Conservation (phyloP, 176 grass and related monocot genomes). For the Zoysia pacifica region DNA sequence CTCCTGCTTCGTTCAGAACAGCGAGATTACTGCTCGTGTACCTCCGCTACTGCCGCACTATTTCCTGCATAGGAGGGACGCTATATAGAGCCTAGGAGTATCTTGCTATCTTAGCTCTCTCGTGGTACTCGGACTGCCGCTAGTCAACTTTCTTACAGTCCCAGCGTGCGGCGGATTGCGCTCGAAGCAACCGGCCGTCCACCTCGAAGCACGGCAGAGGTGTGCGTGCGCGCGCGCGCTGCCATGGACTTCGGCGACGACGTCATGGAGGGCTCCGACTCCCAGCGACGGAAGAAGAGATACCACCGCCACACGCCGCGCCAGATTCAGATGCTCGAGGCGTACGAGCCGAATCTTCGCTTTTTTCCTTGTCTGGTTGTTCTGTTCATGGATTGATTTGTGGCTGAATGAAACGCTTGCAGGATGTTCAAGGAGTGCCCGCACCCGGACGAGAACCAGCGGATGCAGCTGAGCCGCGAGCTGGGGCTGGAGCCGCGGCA, state of each 20-base stretch:
- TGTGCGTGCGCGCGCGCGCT: constrained; percentile 2
- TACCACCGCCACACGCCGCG: constrained; percentile 95
- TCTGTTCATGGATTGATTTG: not conserved
- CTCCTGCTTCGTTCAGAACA: constrained; percentile 39
- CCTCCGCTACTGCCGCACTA: constrained; percentile 3
- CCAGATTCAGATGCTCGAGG: constrained; percentile 95
- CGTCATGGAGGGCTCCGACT: constrained; percentile 45
- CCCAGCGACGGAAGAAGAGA: constrained; percentile 76
- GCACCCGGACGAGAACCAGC: constrained; percentile 95
- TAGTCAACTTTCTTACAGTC: not conserved
- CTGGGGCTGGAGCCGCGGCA: constrained; percentile 78
- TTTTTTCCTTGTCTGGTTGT: not conserved
- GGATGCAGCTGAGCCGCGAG: constrained; percentile 90
- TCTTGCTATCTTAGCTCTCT: not conserved
- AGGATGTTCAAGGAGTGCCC: constrained; percentile 98
- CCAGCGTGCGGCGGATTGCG: constrained; percentile 11
- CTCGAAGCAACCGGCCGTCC: not conserved
- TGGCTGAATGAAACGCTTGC: constrained; percentile 4
- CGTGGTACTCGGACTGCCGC: not conserved
- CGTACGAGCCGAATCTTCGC: constrained; percentile 38
- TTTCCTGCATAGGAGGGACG: constrained; percentile 29
- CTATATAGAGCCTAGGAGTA: constrained; percentile 40
- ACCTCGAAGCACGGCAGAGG: not conserved
- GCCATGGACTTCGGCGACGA: constrained; percentile 84
- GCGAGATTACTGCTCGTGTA: constrained; percentile 43